Base-by-base conservation (phyloP, 2,329 filamentous ascomycete genomes). In the Curvularia hawaiiensis region DNA sequence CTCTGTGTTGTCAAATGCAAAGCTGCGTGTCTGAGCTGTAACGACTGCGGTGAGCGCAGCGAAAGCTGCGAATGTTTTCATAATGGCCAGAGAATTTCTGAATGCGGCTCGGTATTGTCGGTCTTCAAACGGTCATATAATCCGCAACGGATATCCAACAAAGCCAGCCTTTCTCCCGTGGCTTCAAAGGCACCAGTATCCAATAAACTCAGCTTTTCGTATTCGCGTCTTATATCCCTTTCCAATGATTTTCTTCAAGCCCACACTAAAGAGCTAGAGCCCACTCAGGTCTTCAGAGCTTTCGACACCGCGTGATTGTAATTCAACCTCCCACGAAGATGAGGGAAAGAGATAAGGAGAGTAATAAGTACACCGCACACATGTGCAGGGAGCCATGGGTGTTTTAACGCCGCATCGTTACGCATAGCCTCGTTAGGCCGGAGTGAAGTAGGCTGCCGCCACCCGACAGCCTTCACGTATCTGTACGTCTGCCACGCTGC, bases 1-100 rank as follows among this genome's bases (percentile, higher is more conserved):
- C 46, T 52, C 41, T 35, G 60, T 63, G 10, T 62, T 50, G 12
- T 59, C 45, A 22, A 65, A 31, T 11, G n/a, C 54, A 31, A 51
- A 30, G 20, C 49, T 39, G 47, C 20, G 52, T 38, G 39, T 58
- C 26, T 61, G 55, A 39, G 51, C 56, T 31, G 44, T 40, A 46
- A 50, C 33, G 30, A 44, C 44, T 49, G 35, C 52, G 40, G 53
- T 26, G 31, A 60, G 57, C 40, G 45, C 45, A 12, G 46, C 44
- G 14, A 56, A 30, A 26, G 45, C 40, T 47, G 30, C 28, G 28
- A 50, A 50, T 1, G 57, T 24, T 40, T 48, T 57, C 57, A 60
- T 60, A n/a, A 11, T 54, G 5, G 12, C 35, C 35, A 18, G 18
- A 18, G 20, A 10, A 26, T 33, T 40, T 26, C 20, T 20, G 39